These are phyloP conservation scores for Cinnamomum micranthum DNA, from an alignment of 164 flowering plant species.

Conservation along the genomic window DNA sequence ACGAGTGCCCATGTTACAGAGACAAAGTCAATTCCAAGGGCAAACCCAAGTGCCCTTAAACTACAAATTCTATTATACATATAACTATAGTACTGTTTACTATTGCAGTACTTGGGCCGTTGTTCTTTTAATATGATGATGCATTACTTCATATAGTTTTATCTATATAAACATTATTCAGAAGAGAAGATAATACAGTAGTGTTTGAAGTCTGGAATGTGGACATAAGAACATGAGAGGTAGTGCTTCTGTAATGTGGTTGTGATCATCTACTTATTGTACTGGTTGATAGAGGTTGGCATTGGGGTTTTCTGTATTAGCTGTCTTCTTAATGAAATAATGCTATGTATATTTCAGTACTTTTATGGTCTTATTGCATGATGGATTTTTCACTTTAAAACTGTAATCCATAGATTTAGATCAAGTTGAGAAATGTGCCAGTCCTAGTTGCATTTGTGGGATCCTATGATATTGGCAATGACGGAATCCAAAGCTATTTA, in stretches of 20 bases:
- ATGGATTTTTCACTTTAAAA: too few relatives aligned
- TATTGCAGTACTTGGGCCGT: neutral
- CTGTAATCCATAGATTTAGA: too few relatives aligned
- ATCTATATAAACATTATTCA: too few relatives aligned
- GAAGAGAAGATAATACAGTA: neutral
- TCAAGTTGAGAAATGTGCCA: too few relatives aligned
- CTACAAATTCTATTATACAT: neutral
- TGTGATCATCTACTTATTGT: neutral
- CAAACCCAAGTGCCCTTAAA: slow-evolving; percentile 70
- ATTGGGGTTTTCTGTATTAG: too few relatives aligned
- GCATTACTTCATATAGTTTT: neutral
- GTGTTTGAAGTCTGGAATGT: neutral
- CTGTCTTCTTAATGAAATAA: too few relatives aligned
- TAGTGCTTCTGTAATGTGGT: neutral
- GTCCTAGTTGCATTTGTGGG: too few relatives aligned
- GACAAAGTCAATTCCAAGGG: slow-evolving; percentile 64
- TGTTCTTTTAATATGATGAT: neutral
- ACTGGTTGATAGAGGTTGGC: neutral
- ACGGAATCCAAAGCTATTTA: too few relatives aligned
- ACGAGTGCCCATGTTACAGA: slow-evolving; percentile 80
- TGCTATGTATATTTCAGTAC: too few relatives aligned
- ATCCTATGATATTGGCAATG: too few relatives aligned
- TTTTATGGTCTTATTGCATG: too few relatives aligned
- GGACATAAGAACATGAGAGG: neutral
- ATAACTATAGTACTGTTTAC: neutral